Percentiles rank a stretch among this genome's conserved stretches.
phyloP scores from a whole-genome alignment of 305 asterid species.

The Fraxinus xanthoxyloides region DNA sequence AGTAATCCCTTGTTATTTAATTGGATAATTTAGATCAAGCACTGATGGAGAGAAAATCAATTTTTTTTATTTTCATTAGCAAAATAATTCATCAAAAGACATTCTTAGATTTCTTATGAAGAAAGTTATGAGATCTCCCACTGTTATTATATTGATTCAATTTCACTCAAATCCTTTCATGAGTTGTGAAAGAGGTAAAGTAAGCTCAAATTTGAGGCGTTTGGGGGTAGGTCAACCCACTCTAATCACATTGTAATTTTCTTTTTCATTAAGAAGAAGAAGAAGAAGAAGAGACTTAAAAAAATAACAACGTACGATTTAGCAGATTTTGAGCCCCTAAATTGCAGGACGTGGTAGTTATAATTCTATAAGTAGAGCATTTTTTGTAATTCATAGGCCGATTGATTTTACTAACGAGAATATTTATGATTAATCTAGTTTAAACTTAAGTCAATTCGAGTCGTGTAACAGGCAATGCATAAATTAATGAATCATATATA shows the following conservation, averaged over 20 bases:
- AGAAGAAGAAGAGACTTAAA: no score
- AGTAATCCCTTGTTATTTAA: conserved; percentile 22
- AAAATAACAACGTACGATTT: background rate
- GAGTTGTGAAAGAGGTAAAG: background rate
- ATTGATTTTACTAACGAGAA: no score
- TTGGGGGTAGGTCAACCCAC: background rate
- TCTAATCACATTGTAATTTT: background rate
- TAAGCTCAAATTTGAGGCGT: background rate
- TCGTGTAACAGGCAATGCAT: background rate
- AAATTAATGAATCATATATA: background rate
- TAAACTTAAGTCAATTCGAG: background rate
- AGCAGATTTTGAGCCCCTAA: background rate
- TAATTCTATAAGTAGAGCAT: no score
- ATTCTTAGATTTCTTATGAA: conserved; percentile 7
- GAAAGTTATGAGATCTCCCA: background rate
- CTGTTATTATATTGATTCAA: background rate
- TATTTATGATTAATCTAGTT: background rate
- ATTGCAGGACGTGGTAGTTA: background rate
- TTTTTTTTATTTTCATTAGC: background rate
- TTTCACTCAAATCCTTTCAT: background rate
- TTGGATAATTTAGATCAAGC: conserved; percentile 44
- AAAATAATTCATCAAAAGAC: conserved; percentile 11
- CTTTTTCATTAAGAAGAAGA: background rate
- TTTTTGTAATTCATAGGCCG: no score
- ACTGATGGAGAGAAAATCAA: background rate